A percentile compares a stretch with the other conserved stretches of the same genome.
phyloP scores from a whole-genome alignment of 495 filamentous ascomycete genomes.

The Hyaloscypha variabilis region DNA sequence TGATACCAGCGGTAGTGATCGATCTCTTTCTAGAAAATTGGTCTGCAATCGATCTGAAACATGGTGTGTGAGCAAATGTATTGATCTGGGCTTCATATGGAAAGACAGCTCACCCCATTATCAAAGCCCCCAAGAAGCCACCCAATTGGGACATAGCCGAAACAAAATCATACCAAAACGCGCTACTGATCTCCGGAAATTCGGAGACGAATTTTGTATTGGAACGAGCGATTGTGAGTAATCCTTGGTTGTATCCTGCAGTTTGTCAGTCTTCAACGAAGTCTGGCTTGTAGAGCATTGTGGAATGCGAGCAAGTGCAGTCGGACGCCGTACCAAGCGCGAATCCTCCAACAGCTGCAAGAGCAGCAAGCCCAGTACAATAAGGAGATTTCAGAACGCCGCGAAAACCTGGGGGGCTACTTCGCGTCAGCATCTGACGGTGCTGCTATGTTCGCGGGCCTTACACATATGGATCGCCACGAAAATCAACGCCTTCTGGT shows the following conservation, averaged over 20 bases:
- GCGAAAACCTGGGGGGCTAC: background rate
- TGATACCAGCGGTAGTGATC: background rate
- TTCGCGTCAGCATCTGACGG: background rate
- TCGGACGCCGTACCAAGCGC: background rate
- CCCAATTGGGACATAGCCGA: background rate
- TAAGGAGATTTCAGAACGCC: background rate
- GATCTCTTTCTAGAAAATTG: background rate
- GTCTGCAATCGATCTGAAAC: background rate
- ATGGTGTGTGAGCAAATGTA: background rate
- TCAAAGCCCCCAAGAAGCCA: background rate
- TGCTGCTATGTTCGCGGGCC: background rate
- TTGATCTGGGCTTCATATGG: background rate
- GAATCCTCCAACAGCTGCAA: background rate
- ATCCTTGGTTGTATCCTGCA: background rate
- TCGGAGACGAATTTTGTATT: background rate
- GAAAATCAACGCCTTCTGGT: background rate
- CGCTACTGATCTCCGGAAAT: background rate
- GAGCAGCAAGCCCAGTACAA: background rate
- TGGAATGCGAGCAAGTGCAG: too few species aligned
- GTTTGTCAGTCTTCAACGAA: background rate
- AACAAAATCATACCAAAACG: background rate
- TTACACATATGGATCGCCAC: background rate
- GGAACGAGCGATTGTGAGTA: background rate
- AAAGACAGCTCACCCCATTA: background rate
- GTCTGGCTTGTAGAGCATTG: too few species aligned